These are phyloP conservation scores for Polytrichum commune DNA, from an alignment of 225 moss, liverwort and hornwort genomes.

Conservation along the genomic window DNA sequence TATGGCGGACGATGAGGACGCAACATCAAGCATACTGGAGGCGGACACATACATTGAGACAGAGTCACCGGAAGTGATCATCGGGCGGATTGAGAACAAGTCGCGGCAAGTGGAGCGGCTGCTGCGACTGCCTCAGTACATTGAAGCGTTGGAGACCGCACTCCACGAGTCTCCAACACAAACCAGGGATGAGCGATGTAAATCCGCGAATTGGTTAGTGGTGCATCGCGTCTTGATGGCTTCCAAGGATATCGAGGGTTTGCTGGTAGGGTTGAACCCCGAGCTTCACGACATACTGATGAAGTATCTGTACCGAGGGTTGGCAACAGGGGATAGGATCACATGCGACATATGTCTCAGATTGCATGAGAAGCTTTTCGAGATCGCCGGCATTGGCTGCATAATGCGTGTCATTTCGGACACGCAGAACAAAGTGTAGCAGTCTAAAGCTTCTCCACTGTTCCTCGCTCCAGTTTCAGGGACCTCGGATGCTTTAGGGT, in stretches of 20 bases:
- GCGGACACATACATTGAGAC: slow-evolving; percentile 76
- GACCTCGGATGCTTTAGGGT: no score
- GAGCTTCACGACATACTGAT: slow-evolving; percentile 85
- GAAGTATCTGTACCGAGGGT: slow-evolving; percentile 95
- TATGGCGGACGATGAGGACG: slow-evolving; percentile 61
- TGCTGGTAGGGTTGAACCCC: slow-evolving; percentile 67
- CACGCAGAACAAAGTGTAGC: slow-evolving; percentile 73
- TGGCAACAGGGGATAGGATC: slow-evolving; percentile 90
- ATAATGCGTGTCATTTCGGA: slow-evolving; percentile 91
- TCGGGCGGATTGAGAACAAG: slow-evolving; percentile 87
- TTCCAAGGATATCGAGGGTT: slow-evolving; percentile 78
- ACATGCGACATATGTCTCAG: slow-evolving; percentile 88
- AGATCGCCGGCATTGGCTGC: slow-evolving; percentile 89
- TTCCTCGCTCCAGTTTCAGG: no score
- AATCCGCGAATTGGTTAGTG: slow-evolving; percentile 92
- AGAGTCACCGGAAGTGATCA: slow-evolving; percentile 79
- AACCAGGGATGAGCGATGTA: slow-evolving; percentile 92
- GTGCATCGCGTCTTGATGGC: slow-evolving; percentile 97
- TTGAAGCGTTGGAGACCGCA: slow-evolving; percentile 78
- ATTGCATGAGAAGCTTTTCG: slow-evolving; percentile 78
- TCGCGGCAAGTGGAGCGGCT: slow-evolving; percentile 88
- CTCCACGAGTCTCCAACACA: slow-evolving; percentile 79
- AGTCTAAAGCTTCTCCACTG: not conserved
- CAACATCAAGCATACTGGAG: slow-evolving; percentile 34
- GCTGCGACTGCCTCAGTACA: slow-evolving; percentile 69